Base-by-base conservation (phyloP, 73 alveolate genomes). In the Tetrahymena malaccensis region DNA sequence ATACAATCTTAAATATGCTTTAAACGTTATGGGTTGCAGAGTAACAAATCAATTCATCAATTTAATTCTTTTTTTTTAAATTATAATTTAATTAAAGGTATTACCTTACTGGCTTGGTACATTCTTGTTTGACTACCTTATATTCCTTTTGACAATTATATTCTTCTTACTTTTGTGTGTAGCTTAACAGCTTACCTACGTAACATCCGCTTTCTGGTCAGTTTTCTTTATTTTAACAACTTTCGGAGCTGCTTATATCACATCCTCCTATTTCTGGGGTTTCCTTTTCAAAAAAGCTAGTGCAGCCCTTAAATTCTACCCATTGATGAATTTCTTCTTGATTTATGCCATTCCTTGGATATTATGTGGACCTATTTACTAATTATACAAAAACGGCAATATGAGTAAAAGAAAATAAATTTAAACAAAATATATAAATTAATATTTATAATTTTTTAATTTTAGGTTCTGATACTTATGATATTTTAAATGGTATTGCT, bases 1-100 rank as follows among this genome's bases (percentile, higher is more conserved):
- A 43, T 55, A 38, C 34, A 94, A 94, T 15, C 43, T 85, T 37
- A 94, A 94, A 94, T 94, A 94, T 85, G 96, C 96, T 43, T 19
- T 94, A 17, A 94, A 94, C 85, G 96, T 94, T 12, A 94, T 94
- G 96, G 96, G 96, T 9, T 94, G 94, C 43, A 94, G 96, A 94
- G 83, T 57, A 94, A 70, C 6, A 11, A n/a, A 58, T 58, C 11
- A 44, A 44, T 44, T 44, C 4, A 4, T 37, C 17, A 44, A 58
- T 15, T 58, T 4, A n/a, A n/a, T n/a, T n/a, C n/a, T n/a, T n/a
- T n/a, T n/a, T n/a, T n/a, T n/a, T n/a, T n/a, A n/a, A n/a, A n/a
- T n/a, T 40, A 6, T 1, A 17, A 9, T 70, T 70, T 0, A 70
- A 9, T 12, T 11, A 70, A 19, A 70, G 89, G 89, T 70, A 8